These are phyloP conservation scores for Delitschia confertaspora DNA, from an alignment of 495 filamentous ascomycete genomes.

Conservation along the genomic window DNA sequence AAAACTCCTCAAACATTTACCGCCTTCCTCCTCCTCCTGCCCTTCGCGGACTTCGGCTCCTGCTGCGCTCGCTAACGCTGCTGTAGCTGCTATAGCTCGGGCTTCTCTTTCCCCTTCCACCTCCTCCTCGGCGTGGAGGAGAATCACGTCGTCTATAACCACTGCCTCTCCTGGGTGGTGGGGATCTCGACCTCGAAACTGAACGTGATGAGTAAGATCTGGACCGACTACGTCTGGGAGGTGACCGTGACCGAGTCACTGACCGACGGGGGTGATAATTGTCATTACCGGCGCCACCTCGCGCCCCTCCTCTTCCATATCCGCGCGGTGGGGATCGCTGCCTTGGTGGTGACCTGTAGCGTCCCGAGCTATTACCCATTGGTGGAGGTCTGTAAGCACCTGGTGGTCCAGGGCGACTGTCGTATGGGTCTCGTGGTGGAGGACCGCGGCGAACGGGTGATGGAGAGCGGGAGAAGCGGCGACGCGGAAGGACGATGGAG, in stretches of 20 bases:
- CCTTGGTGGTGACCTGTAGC: slow-evolving; percentile 32
- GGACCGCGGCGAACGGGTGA: slow-evolving; percentile 11
- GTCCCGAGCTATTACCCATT: slow-evolving; percentile 32
- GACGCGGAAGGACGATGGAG: slow-evolving; percentile 84
- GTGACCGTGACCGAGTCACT: slow-evolving; percentile 39
- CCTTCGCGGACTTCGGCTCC: slow-evolving; percentile 26
- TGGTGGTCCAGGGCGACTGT: slow-evolving; percentile 30
- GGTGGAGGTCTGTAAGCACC: slow-evolving; percentile 31
- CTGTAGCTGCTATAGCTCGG: slow-evolving; percentile 56
- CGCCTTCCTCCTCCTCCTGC: slow-evolving; percentile 2
- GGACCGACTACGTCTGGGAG: slow-evolving; percentile 29
- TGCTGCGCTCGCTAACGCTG: slow-evolving; percentile 41
- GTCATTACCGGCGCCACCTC: slow-evolving; percentile 22
- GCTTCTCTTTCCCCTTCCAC: slow-evolving; percentile 41
- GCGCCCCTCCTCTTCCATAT: slow-evolving; percentile 34
- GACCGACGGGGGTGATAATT: slow-evolving; percentile 34
- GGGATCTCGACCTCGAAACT: slow-evolving; percentile 36
- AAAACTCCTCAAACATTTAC: not conserved
- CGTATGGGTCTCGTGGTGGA: slow-evolving; percentile 9
- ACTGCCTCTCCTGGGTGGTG: slow-evolving; percentile 41
- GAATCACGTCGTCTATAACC: slow-evolving; percentile 29
- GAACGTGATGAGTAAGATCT: slow-evolving; percentile 46
- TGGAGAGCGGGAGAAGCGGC: slow-evolving; percentile 40
- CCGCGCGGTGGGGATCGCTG: slow-evolving; percentile 33
- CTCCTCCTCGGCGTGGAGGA: slow-evolving; percentile 35